These are phyloP conservation scores for Penicillium sp. DNA, from an alignment of 2,329 filamentous ascomycete species.

Conservation along the genomic window DNA sequence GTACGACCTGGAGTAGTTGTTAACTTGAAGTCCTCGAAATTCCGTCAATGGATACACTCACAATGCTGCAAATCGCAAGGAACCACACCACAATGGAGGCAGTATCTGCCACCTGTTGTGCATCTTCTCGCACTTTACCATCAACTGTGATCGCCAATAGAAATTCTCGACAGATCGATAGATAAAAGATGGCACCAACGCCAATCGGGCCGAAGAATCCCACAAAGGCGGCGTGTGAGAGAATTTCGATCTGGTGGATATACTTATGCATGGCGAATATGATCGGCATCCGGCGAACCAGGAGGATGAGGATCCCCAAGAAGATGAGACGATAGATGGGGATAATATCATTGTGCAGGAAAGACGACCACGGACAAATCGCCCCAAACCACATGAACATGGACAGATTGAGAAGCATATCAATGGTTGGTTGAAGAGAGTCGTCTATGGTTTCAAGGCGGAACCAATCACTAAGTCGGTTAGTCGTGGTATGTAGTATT, in stretches of 20 bases:
- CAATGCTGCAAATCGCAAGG: conserved; percentile 75
- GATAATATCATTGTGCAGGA: conserved; percentile 67
- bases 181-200: conserved; percentile 85
- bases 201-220: conserved; percentile 94
- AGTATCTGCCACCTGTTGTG: conserved; percentile 63
- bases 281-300: conserved; percentile 75
- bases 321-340: conserved; percentile 70
- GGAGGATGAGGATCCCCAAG: conserved; percentile 72
- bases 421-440: conserved; percentile 88
- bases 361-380: conserved; percentile 75
- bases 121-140: conserved; percentile 63
- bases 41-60: conserved; percentile 37
- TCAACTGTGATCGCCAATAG: conserved; percentile 59
- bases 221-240: conserved; percentile 76
- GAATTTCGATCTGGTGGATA: conserved; percentile 75
- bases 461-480: conserved; percentile 73
- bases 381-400: conserved; percentile 92
- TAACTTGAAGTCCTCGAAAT: neutral
- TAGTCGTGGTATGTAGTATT: conserved; percentile 7
- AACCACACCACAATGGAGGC: conserved; percentile 82
- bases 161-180: conserved; percentile 79
- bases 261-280: conserved; percentile 70
- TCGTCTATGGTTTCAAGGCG: conserved; percentile 85
- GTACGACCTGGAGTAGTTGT: conserved; percentile 59
- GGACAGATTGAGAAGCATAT: conserved; percentile 87